A percentile compares a stretch with the other conserved stretches of the same genome.
phyloP scores from a whole-genome alignment of 345 rosid species.

The Lepidium africanum region DNA sequence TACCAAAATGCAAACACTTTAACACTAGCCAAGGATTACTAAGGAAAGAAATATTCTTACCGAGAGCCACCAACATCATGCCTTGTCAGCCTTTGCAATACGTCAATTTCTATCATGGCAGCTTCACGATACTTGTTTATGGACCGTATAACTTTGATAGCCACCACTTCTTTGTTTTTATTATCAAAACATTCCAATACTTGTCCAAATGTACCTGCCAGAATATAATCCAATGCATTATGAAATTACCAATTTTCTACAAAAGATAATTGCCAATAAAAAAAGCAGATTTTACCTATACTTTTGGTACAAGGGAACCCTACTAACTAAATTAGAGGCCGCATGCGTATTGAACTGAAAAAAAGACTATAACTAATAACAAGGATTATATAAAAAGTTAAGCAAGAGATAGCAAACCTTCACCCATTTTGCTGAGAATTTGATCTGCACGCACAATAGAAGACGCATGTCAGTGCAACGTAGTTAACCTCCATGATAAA shows the following conservation, averaged over 20 bases:
- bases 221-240: not conserved
- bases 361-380: not conserved
- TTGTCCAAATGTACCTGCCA: conserved; percentile 75
- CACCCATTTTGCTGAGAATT: conserved; percentile 82
- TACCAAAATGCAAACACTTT: conserved; percentile 37
- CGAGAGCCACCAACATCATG: conserved; percentile 64
- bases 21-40: not conserved
- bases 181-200: conserved; percentile 84
- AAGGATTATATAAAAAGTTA: not conserved
- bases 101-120: conserved; percentile 83
- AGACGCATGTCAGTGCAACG: conserved; percentile 13
- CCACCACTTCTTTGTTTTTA: conserved; percentile 71
- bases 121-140: conserved; percentile 81
- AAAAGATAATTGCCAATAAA: not conserved
- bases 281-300: not conserved
- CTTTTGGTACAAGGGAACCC: not conserved
- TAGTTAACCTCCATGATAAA: not conserved
- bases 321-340: not conserved
- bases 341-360: not conserved
- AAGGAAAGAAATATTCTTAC: conserved; percentile 37
- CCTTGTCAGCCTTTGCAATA: conserved; percentile 71
- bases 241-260: not conserved
- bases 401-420: conserved; percentile 41
- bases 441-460: conserved; percentile 44
- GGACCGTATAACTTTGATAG: conserved; percentile 77